phyloP scores from a whole-genome alignment of 2,329 filamentous ascomycete genomes.

The Verticillium albo-atrum region DNA sequence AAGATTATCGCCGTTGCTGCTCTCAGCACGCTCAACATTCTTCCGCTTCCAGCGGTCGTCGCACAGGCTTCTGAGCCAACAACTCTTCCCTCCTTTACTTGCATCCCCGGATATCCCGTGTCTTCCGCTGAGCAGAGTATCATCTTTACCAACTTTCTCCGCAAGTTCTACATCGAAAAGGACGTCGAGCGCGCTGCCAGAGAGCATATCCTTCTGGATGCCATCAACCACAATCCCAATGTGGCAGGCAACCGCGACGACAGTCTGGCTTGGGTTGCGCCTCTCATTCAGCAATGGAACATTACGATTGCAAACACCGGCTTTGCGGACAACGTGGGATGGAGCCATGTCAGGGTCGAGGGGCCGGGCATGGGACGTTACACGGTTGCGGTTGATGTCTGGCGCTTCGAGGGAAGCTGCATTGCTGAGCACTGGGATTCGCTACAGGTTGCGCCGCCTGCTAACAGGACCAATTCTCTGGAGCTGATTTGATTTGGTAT shows the following conservation, averaged over 20 bases:
- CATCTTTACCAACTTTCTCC: constrained; percentile 6
- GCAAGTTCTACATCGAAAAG: constrained; percentile 5
- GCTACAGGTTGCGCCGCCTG: constrained; percentile 2
- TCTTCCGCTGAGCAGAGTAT: neutral
- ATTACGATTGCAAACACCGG: constrained; percentile 4
- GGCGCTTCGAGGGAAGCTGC: constrained; percentile 10
- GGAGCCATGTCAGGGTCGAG: constrained; percentile 8
- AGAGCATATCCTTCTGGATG: constrained; percentile 5
- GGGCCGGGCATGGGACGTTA: neutral
- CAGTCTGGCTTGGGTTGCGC: neutral
- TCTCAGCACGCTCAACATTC: neutral
- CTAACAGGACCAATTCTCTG: constrained; percentile 6
- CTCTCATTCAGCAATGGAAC: constrained; percentile 2
- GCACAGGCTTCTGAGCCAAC: neutral
- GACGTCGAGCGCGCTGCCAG: constrained; percentile 4
- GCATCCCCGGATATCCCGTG: neutral
- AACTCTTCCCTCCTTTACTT: constrained; percentile 1
- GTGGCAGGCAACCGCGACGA: constrained; percentile 4
- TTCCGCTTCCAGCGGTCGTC: neutral
- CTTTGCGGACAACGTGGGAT: constrained; percentile 3
- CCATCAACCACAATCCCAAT: constrained; percentile 12
- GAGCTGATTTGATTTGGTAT: neutral
- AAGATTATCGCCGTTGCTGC: neutral
- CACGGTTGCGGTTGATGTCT: constrained; percentile 8
- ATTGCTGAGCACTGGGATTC: constrained; percentile 14